Base-by-base conservation (phyloP, 2,329 filamentous ascomycete genomes). In the Emmonsia crescens region DNA sequence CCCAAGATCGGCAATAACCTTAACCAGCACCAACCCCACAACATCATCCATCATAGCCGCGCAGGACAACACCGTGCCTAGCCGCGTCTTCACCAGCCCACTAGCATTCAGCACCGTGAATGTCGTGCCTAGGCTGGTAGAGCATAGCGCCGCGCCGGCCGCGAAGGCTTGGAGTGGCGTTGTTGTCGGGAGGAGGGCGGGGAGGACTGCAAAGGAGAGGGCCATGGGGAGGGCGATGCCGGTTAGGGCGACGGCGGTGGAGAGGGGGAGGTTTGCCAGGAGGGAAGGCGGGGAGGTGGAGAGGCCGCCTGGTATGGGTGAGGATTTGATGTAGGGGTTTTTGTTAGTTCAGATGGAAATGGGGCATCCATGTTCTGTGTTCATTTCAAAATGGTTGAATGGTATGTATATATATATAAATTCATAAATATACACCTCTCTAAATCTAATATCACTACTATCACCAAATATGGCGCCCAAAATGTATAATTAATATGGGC, bases 21-120 rank as follows among this genome's bases (percentile, higher is more conserved):
- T 84, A 0, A 91, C 86, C 83, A 93, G 88, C 8, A 92, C 83
- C 10, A 93, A 75, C 0, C 88, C 89, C 1, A 89, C 82, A 0
- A 93, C 85, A 73, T 94, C 89, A 69, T 94, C 89, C 75, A 94
- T 83, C 83, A 94, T 89, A 0, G 89, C 89, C 0, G 88, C 89
- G 62, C 83, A 86, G 2, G 83, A 83, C 0, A 91, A 78, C 0
- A 94, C 82, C 9, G 74, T 84, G 61, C 76, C 89, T 0, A 86
- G 70, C 1, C 83, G 74, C 9, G 80, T 85, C 1, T 75, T 70
- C n/a, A 75, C 76, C 12, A 87, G 72, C 1, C 78, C 78, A 2
- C 84, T 85, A 9, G 89, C 86, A 29, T 42, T 24, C 0, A 88
- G 73, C 3, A 88, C 80, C 0, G 83, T 82, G 65, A 87, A 87